Conservation (phyloP, 108 stramenopile genomes). For the Cyclotella sp. region DNA sequence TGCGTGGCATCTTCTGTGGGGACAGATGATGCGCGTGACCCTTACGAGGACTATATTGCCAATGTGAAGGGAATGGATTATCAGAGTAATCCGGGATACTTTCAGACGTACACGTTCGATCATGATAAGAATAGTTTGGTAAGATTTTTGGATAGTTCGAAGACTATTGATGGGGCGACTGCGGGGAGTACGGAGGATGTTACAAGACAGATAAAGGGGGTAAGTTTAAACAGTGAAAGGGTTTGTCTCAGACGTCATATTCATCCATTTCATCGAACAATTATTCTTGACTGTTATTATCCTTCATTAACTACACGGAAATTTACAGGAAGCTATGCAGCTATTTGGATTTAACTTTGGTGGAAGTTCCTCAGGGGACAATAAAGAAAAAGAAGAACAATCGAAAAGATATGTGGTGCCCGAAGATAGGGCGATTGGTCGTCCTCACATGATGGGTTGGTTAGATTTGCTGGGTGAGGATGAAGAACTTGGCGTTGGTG, state of each 20-base stretch:
- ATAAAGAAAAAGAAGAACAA: conserved; percentile 16
- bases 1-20: conserved; percentile 77
- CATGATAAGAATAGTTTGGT: conserved; percentile 69
- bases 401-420: conserved; percentile 65
- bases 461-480: conserved; percentile 64
- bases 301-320: neutral
- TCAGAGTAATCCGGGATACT: conserved; percentile 72
- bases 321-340: conserved; percentile 46
- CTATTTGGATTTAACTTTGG: conserved; percentile 54
- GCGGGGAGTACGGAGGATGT: conserved; percentile 48
- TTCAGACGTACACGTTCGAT: conserved; percentile 89
- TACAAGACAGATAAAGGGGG: conserved; percentile 43
- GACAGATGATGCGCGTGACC: conserved; percentile 75
- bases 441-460: conserved; percentile 86
- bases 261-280: neutral
- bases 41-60: conserved; percentile 66
- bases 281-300: neutral
- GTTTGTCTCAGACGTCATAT: neutral
- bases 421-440: conserved; percentile 69
- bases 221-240: conserved; percentile 5
- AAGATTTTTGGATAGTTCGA: conserved; percentile 73
- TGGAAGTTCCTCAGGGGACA: conserved; percentile 16
- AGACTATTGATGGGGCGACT: conserved; percentile 44
- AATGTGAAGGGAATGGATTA: conserved; percentile 49
- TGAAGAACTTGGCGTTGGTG: conserved; percentile 36